Base-by-base conservation (phyloP, 306 rosid genomes). In the Corylus avellana region DNA sequence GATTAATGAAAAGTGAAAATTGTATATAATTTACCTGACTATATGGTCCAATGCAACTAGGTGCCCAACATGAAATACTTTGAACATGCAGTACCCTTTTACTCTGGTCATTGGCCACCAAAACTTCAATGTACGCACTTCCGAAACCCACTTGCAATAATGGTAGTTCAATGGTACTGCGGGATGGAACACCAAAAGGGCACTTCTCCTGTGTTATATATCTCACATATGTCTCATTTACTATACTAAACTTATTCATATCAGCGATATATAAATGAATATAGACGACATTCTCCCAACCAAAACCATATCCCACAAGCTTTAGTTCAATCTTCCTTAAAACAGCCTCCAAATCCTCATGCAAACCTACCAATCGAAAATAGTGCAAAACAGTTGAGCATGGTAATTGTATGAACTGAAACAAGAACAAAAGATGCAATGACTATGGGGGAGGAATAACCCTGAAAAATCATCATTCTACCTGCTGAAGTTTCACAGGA, bases 11-110 rank as follows among this genome's bases (percentile, higher is more conserved):
- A 42, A 42, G 17, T 67, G 7, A 42, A 17, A 67, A 42, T 8
- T 42, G 48, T 4, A 39, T 11, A 42, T 25, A 7, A 75, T 59
- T 84, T 80, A 94, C 98, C 96, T 94, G 97, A 83, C 97, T 94
- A 88, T 94, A 94, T 53, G 98, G 98, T 84, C 98, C 98, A 87
- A 94, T 94, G 90, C 97, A 91, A 91, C 98, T 94, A 77, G 98
- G 98, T 51, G 98, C 98, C 98, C 98, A 94, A 61, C 87, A 81
- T 46, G 98, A 94, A 72, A 94, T 91, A 80, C 98, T 92, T 73
- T 94, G 98, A 66, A 94, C 98, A 79, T 94, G 98, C 75, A 94
- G 92, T 87, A 94, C 98, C 84, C 78, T 92, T 87, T 94, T 92
- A 50, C 85, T 79, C 71, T 82, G 88, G 83, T 87, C 88, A 77